These are phyloP conservation scores for Apiospora malaysiana DNA, from an alignment of 2,329 filamentous ascomycete species.

Conservation along the genomic window DNA sequence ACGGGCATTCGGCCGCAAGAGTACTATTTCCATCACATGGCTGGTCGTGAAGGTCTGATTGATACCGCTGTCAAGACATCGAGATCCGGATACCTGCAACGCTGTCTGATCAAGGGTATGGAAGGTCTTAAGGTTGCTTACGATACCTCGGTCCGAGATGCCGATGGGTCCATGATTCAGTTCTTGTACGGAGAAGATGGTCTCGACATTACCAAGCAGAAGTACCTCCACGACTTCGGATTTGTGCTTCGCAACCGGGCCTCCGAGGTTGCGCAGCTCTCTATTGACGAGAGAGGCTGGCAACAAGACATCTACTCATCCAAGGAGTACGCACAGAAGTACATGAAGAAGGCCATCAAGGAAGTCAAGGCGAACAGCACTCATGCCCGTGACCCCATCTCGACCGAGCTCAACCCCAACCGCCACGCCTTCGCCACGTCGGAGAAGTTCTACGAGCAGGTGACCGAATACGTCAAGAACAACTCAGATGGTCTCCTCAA, in stretches of 20 bases:
- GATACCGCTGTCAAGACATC: slow-evolving; percentile 99
- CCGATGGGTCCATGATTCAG: slow-evolving; percentile 91
- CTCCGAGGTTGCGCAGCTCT: slow-evolving; percentile 79
- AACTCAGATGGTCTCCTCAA: slow-evolving; percentile 70
- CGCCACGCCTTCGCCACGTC: slow-evolving; percentile 86
- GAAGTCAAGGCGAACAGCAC: slow-evolving; percentile 62
- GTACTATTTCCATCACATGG: slow-evolving; percentile 99
- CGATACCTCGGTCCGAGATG: slow-evolving; percentile 91
- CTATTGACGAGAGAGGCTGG: slow-evolving; percentile 60
- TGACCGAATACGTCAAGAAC: slow-evolving; percentile 77
- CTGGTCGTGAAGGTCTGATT: slow-evolving; percentile 95
- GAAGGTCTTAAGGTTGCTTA: slow-evolving; percentile 92
- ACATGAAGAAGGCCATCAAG: slow-evolving; percentile 83
- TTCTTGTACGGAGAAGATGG: slow-evolving; percentile 98
- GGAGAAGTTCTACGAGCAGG: slow-evolving; percentile 78
- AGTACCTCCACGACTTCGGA: slow-evolving; percentile 86
- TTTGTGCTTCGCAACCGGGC: slow-evolving; percentile 88
- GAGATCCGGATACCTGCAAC: slow-evolving; percentile 92
- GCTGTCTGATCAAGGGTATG: slow-evolving; percentile 98
- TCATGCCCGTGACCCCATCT: slow-evolving; percentile 76
- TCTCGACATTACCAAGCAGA: slow-evolving; percentile 91
- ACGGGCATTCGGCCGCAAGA: slow-evolving; percentile 97
- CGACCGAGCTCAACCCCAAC: slow-evolving; percentile 75
- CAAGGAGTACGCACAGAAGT: slow-evolving; percentile 69
- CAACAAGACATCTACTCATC: slow-evolving; percentile 52